Conservation (phyloP, 257 asterid species). For the Fraxinus pennsylvanica region DNA sequence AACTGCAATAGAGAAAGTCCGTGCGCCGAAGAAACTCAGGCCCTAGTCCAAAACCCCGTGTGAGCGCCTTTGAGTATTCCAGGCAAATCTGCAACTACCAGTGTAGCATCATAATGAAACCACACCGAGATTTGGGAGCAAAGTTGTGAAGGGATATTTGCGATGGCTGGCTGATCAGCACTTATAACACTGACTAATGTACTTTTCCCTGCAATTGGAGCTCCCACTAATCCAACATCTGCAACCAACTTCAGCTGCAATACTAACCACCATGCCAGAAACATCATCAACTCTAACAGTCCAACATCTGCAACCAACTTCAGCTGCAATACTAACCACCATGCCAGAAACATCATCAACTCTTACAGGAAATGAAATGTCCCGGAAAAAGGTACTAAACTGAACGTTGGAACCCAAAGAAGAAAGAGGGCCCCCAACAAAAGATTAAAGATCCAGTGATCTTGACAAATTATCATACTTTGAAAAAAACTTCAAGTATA, state of each 20-base stretch:
- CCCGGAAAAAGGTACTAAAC: slow-evolving; percentile 7
- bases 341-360: slow-evolving; percentile 36
- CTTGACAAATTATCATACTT: slow-evolving; percentile 14
- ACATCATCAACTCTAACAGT: slow-evolving; percentile 29
- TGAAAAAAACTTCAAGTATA: neutral
- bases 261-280: slow-evolving; percentile 79
- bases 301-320: slow-evolving; percentile 98
- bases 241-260: slow-evolving; percentile 94
- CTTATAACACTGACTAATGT: slow-evolving; percentile 85
- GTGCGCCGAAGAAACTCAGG: slow-evolving; percentile 92
- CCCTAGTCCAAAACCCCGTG: slow-evolving; percentile 94
- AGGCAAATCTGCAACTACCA: slow-evolving; percentile 94
- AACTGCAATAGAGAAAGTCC: slow-evolving; percentile 31
- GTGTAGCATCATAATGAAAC: slow-evolving; percentile 72
- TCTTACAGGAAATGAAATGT: slow-evolving; percentile 11
- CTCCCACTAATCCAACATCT: slow-evolving; percentile 94
- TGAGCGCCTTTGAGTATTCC: slow-evolving; percentile 97
- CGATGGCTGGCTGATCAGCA: slow-evolving; percentile 89
- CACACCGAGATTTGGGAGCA: slow-evolving; percentile 98
- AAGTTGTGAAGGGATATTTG: slow-evolving; percentile 94
- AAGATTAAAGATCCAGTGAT: neutral
- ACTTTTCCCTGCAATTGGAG: slow-evolving; percentile 98
- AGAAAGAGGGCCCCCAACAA: neutral
- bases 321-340: slow-evolving; percentile 97
- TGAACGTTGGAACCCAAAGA: neutral